A percentile compares a stretch with the other conserved stretches of the same genome.
phyloP scores from a whole-genome alignment of 371 early-diverging fungal species.

The Mucor saturninus region DNA sequence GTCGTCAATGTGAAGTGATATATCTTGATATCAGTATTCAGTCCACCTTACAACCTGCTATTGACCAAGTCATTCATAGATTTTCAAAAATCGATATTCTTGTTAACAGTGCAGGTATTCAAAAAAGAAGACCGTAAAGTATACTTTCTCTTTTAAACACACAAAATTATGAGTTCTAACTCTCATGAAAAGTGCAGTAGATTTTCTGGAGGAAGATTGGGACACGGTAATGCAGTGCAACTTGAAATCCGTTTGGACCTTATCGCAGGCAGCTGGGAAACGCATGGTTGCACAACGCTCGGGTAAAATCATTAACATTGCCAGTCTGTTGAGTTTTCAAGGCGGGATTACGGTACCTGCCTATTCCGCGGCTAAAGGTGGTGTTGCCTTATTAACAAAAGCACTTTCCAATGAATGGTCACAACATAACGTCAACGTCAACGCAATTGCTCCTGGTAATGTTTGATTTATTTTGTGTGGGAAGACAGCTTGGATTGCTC shows the following conservation, averaged over 20 bases:
- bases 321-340: conserved; percentile 37
- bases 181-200: conserved; percentile 19
- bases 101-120: conserved; percentile 28
- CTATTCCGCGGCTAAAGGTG: conserved; percentile 20
- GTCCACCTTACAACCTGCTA: conserved; percentile 21
- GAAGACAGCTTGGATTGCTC: too few relatives aligned
- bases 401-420: conserved; percentile 19
- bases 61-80: conserved; percentile 24
- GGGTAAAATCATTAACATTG: conserved; percentile 42
- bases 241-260: conserved; percentile 36
- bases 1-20: conserved; percentile 34
- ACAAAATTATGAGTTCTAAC: background rate
- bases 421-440: conserved; percentile 49
- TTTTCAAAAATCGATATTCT: conserved; percentile 37
- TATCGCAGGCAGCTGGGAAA: conserved; percentile 36
- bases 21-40: conserved; percentile 27
- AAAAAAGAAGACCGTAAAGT: conserved; percentile 27
- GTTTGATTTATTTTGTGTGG: background rate
- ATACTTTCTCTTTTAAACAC: background rate
- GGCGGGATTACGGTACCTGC: conserved; percentile 36
- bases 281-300: conserved; percentile 27
- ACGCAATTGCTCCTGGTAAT: conserved; percentile 59
- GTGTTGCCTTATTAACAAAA: conserved; percentile 16
- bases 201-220: conserved; percentile 41
- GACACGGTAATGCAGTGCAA: conserved; percentile 40